Conservation (phyloP, 2,329 filamentous ascomycete species). For the Bipolaris oryzae region DNA sequence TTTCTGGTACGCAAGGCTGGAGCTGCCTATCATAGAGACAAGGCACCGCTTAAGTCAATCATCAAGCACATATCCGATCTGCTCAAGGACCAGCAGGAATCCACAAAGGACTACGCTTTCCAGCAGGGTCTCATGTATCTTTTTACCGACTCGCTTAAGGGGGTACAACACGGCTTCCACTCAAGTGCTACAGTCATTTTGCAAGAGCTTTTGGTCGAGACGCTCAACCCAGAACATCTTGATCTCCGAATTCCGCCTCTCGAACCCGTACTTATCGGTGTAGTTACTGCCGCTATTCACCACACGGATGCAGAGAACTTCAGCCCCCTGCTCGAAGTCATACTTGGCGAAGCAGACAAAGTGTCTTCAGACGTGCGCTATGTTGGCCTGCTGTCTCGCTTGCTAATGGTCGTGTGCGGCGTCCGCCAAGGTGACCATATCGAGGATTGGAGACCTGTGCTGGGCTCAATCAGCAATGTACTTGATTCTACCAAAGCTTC, state of each 20-base stretch:
- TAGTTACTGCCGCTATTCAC: constrained; percentile 82
- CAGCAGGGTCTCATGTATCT: constrained; percentile 89
- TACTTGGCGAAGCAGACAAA: constrained; percentile 50
- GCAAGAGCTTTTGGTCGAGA: constrained; percentile 54
- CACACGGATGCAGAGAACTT: constrained; percentile 79
- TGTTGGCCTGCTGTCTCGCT: constrained; percentile 41
- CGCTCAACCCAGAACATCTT: constrained; percentile 30
- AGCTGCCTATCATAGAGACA: constrained; percentile 74
- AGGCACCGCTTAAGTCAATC: constrained; percentile 70
- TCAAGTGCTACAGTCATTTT: constrained; percentile 62
- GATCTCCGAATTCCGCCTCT: constrained; percentile 56
- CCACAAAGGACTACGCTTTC: constrained; percentile 70
- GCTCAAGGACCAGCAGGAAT: constrained; percentile 61
- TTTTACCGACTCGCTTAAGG: constrained; percentile 80
- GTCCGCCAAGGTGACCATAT: constrained; percentile 83
- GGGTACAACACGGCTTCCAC: constrained; percentile 64
- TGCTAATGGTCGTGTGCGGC: constrained; percentile 73
- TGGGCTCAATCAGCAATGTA: constrained; percentile 52
- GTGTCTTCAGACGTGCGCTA: constrained; percentile 53
- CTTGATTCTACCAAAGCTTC: constrained; percentile 47
- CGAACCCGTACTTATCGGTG: constrained; percentile 71
- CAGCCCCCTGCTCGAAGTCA: constrained; percentile 66
- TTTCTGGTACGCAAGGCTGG: constrained; percentile 92
- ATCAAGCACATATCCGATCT: constrained; percentile 74
- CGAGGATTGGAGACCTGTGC: constrained; percentile 70